These are phyloP conservation scores for Fomitopsis pinicola DNA, from an alignment of 1,284 basidiomycete species.

Conservation along the genomic window DNA sequence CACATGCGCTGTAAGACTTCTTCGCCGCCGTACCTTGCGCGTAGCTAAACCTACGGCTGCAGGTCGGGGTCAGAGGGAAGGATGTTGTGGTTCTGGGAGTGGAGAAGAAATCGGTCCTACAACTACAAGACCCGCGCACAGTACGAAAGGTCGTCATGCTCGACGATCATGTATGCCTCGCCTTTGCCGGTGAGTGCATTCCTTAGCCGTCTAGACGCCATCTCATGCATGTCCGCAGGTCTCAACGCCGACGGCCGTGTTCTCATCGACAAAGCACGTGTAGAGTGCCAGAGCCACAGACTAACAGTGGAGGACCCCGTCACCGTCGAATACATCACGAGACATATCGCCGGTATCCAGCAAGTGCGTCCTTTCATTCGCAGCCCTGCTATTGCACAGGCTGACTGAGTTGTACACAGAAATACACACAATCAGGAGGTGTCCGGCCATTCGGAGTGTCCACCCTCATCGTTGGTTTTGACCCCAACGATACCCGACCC, in stretches of 20 bases:
- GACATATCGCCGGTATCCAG: slow-evolving; percentile 96
- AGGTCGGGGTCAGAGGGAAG: slow-evolving; percentile 96
- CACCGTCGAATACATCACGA: slow-evolving; percentile 97
- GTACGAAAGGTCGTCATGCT: slow-evolving; percentile 98
- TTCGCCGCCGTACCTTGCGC: background rate
- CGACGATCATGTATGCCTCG: slow-evolving; percentile 96
- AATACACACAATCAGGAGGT: slow-evolving; percentile 99
- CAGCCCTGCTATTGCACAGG: slow-evolving; percentile 1
- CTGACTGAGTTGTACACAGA: slow-evolving; percentile 37
- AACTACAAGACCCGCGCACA: slow-evolving; percentile 97
- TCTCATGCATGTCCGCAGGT: slow-evolving; percentile 44
- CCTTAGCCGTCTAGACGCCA: slow-evolving; percentile 7
- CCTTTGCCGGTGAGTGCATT: slow-evolving; percentile 81
- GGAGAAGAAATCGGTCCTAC: slow-evolving; percentile 97
- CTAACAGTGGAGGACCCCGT: slow-evolving; percentile 98
- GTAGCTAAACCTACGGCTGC: background rate
- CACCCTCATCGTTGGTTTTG: slow-evolving; percentile 95
- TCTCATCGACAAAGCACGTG: slow-evolving; percentile 95
- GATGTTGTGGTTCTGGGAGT: slow-evolving; percentile 96
- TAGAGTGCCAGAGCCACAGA: slow-evolving; percentile 97
- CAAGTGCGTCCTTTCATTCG: slow-evolving; percentile 56
- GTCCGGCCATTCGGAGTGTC: slow-evolving; percentile 98
- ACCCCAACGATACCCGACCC: slow-evolving; percentile 87
- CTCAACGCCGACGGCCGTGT: slow-evolving; percentile 97
- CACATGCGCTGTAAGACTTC: slow-evolving; percentile 83